These are phyloP conservation scores for Colletotrichum sp. DNA, from an alignment of 2,329 filamentous ascomycete genomes.

Conservation along the genomic window DNA sequence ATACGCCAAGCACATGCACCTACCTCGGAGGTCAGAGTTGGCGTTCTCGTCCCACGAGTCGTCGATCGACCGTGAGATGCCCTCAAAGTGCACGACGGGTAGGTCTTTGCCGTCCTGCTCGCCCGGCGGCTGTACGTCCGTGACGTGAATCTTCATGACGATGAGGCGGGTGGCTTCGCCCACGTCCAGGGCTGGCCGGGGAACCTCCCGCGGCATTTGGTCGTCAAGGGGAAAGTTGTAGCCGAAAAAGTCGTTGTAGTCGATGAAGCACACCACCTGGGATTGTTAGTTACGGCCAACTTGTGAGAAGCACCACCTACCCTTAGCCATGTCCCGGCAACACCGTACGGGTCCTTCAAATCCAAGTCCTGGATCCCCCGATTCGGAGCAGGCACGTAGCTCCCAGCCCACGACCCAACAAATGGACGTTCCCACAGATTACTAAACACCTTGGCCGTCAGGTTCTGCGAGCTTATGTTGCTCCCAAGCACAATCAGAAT, in stretches of 20 bases:
- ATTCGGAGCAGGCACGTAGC: slow-evolving; percentile 45
- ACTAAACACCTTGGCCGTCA: slow-evolving; percentile 51
- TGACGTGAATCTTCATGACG: slow-evolving; percentile 69
- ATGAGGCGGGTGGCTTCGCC: slow-evolving; percentile 76
- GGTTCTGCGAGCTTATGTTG: slow-evolving; percentile 60
- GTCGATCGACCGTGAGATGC: slow-evolving; percentile 66
- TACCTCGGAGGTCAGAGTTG: slow-evolving; percentile 70
- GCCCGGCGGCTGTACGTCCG: slow-evolving; percentile 63
- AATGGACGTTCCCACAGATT: slow-evolving; percentile 63
- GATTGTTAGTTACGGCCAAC: neutral
- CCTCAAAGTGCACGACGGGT: slow-evolving; percentile 73
- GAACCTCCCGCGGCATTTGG: slow-evolving; percentile 41
- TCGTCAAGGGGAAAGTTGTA: slow-evolving; percentile 69
- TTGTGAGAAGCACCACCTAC: slow-evolving; percentile 42
- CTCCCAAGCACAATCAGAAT: slow-evolving; percentile 72
- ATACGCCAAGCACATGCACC: slow-evolving; percentile 26
- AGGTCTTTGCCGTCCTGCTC: slow-evolving; percentile 60
- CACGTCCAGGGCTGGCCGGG: slow-evolving; percentile 58
- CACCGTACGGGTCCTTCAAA: slow-evolving; percentile 70
- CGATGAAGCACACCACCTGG: slow-evolving; percentile 56
- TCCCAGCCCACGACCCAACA: slow-evolving; percentile 57
- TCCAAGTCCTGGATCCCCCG: slow-evolving; percentile 50
- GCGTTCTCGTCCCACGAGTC: slow-evolving; percentile 72
- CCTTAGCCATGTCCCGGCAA: slow-evolving; percentile 75
- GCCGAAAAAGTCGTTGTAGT: slow-evolving; percentile 74